Percentiles rank a stretch among this genome's conserved stretches.
Conservation (phyloP, 495 filamentous ascomycete genomes). For the Lophium mytilinum region DNA sequence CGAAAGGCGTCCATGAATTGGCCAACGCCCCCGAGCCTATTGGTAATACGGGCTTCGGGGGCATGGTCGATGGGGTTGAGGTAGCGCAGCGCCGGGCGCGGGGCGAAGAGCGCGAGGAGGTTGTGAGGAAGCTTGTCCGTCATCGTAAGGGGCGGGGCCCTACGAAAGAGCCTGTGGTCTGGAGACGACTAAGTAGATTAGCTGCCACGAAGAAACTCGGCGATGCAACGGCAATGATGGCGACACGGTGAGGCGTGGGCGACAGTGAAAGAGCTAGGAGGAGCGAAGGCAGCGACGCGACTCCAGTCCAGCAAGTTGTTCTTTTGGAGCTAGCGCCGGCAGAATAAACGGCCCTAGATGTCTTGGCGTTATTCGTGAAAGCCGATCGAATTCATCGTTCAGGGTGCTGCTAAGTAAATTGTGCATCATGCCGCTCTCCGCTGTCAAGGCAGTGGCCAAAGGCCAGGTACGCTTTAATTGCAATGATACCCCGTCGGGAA, state of each 20-base stretch:
- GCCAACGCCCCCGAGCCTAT: constrained; percentile 62
- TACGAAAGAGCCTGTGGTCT: too few species aligned
- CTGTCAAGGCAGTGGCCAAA: constrained; percentile 48
- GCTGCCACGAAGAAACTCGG: too few species aligned
- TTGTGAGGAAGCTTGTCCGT: constrained; percentile 93
- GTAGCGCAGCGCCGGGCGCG: constrained; percentile 85
- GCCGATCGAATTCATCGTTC: too few species aligned
- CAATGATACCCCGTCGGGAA: not conserved
- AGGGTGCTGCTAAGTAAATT: too few species aligned
- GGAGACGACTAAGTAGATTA: not conserved
- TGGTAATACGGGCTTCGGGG: constrained; percentile 71
- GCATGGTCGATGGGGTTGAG: constrained; percentile 75
- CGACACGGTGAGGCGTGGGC: too few species aligned
- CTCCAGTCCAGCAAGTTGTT: too few species aligned
- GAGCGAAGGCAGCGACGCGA: too few species aligned
- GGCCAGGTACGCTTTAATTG: constrained; percentile 44
- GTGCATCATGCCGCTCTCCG: constrained; percentile 60
- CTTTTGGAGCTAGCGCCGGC: too few species aligned
- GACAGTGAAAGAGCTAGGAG: too few species aligned
- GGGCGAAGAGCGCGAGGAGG: constrained; percentile 86
- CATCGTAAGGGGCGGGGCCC: constrained; percentile 43
- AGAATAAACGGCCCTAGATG: too few species aligned
- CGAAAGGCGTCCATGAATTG: constrained; percentile 62
- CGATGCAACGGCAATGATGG: too few species aligned
- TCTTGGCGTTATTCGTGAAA: too few species aligned